A percentile compares a stretch with the other conserved stretches of the same genome.
phyloP scores from a whole-genome alignment of 2,329 filamentous ascomycete genomes.

The Aspergillus melleus region DNA sequence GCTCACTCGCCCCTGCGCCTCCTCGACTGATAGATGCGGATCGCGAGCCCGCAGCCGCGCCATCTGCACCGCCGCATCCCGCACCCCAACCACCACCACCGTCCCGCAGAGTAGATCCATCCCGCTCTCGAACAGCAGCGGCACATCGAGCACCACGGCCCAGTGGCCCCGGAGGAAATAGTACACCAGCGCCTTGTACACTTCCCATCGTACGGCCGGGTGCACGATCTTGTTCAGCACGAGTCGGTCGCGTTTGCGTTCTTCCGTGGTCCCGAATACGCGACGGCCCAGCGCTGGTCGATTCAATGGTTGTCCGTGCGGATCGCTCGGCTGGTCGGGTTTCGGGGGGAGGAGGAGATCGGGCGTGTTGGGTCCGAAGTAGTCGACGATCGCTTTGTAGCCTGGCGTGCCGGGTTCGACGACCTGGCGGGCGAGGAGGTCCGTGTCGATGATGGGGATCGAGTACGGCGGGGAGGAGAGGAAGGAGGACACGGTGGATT shows the following conservation, averaged over 20 bases:
- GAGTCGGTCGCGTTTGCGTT: slow-evolving; percentile 68
- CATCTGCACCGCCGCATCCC: slow-evolving; percentile 80
- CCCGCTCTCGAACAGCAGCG: slow-evolving; percentile 83
- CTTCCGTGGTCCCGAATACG: slow-evolving; percentile 79
- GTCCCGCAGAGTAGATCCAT: slow-evolving; percentile 84
- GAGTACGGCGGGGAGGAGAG: slow-evolving; percentile 78
- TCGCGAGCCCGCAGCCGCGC: slow-evolving; percentile 73
- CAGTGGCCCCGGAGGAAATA: slow-evolving; percentile 75
- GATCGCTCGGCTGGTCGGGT: slow-evolving; percentile 38
- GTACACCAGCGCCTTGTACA: slow-evolving; percentile 72
- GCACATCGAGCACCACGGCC: slow-evolving; percentile 91
- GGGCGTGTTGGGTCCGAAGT: slow-evolving; percentile 81
- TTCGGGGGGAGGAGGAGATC: slow-evolving; percentile 70
- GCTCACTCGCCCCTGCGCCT: slow-evolving; percentile 80
- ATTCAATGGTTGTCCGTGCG: slow-evolving; percentile 64
- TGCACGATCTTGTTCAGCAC: slow-evolving; percentile 90
- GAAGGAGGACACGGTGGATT: slow-evolving; percentile 88
- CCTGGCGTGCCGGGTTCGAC: slow-evolving; percentile 87
- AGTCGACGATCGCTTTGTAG: slow-evolving; percentile 75
- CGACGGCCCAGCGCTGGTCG: slow-evolving; percentile 78
- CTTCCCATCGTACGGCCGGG: slow-evolving; percentile 79
- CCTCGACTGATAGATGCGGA: slow-evolving; percentile 74
- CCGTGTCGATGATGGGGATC: slow-evolving; percentile 90
- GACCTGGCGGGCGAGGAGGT: slow-evolving; percentile 86
- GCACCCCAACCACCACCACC: slow-evolving; percentile 83